phyloP scores from a whole-genome alignment of 805 yeast species.

The Metschnikowia continentalis region DNA sequence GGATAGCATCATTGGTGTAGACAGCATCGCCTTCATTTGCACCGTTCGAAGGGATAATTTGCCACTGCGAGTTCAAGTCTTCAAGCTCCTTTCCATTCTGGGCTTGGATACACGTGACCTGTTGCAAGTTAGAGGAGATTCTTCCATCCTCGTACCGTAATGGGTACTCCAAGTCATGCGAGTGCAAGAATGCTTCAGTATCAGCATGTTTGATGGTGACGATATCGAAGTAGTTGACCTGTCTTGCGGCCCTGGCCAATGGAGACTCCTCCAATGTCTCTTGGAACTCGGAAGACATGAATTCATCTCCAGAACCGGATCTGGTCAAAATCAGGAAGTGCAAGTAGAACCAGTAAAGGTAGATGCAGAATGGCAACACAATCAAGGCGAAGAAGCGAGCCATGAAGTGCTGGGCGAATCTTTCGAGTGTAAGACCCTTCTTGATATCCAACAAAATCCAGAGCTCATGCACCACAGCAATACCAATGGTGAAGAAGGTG shows the following conservation, averaged over 20 bases:
- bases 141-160: constrained; percentile 95
- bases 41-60: constrained; percentile 62
- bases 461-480: constrained; percentile 78
- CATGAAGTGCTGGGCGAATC: constrained; percentile 62
- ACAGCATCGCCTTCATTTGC: constrained; percentile 34
- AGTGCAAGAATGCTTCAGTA: constrained; percentile 76
- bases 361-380: constrained; percentile 75
- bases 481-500: constrained; percentile 83
- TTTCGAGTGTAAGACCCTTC: constrained; percentile 56
- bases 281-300: constrained; percentile 95
- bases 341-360: constrained; percentile 84
- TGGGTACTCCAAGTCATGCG: constrained; percentile 75
- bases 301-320: constrained; percentile 94
- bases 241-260: constrained; percentile 63
- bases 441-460: constrained; percentile 81
- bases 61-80: constrained; percentile 79
- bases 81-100: constrained; percentile 28
- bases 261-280: constrained; percentile 85
- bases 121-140: constrained; percentile 90
- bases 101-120: constrained; percentile 68
- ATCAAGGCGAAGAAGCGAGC: constrained; percentile 72
- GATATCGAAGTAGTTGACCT: constrained; percentile 69
- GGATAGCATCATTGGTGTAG: constrained; percentile 64
- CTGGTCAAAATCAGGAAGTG: constrained; percentile 78
- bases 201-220: constrained; percentile 78